Conservation (phyloP, 1,284 basidiomycete genomes). For the Trichosporon sp. region DNA sequence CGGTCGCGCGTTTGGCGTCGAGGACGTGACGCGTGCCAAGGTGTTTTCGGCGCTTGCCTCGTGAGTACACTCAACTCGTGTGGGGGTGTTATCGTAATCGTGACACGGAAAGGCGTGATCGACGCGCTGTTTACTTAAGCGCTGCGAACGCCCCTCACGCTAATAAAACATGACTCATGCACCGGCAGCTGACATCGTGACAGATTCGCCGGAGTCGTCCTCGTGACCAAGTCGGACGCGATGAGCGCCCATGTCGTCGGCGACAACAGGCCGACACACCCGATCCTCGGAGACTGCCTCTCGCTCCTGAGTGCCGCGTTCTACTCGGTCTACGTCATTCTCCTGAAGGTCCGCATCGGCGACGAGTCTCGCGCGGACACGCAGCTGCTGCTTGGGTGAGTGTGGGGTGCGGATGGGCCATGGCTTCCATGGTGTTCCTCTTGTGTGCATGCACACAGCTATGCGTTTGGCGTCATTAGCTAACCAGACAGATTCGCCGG, state of each 20-base stretch:
- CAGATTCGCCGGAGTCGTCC: conserved; percentile 77
- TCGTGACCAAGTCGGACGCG: conserved; percentile 80
- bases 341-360: conserved; percentile 82
- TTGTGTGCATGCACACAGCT: not conserved
- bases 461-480: conserved; percentile 2
- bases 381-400: conserved; percentile 80
- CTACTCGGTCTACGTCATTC: conserved; percentile 86
- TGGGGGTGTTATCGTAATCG: not conserved
- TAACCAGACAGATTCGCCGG: conserved; percentile 65
- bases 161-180: not conserved
- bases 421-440: not conserved
- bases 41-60: conserved; percentile 74
- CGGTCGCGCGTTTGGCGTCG: conserved; percentile 78
- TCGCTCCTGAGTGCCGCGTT: conserved; percentile 77
- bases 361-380: conserved; percentile 83
- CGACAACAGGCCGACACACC: conserved; percentile 29
- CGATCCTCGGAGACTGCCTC: conserved; percentile 67
- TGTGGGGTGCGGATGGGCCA: conserved; percentile 3
- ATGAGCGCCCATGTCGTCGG: conserved; percentile 29
- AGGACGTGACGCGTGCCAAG: conserved; percentile 70
- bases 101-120: not conserved
- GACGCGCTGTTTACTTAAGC: not conserved
- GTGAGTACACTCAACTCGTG: conserved; percentile 50
- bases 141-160: not conserved
- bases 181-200: not conserved